Percentiles rank a stretch among this genome's conserved stretches.
phyloP scores from a whole-genome alignment of 768 basidiomycete species.

The Amylocystis lapponica region DNA sequence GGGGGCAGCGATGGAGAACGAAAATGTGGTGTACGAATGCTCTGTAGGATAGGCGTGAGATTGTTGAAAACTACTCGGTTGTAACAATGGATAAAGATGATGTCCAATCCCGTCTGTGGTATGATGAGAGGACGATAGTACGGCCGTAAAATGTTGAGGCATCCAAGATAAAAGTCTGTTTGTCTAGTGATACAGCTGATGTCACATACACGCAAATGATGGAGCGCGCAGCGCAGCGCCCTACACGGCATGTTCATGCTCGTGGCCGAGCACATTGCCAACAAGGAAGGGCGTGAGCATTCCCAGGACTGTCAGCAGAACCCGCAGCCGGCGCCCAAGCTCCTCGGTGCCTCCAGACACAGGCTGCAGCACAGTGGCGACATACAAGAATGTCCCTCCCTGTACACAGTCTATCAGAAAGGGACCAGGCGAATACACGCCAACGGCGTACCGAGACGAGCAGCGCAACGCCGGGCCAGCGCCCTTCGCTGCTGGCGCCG shows the following conservation, averaged over 20 bases:
- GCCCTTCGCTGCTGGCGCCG: slow-evolving; percentile 36
- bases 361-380: slow-evolving; percentile 17
- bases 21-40: too few relatives aligned
- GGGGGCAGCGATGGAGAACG: too few relatives aligned
- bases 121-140: too few relatives aligned
- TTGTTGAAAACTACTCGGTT: too few relatives aligned
- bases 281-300: slow-evolving; percentile 13
- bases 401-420: neutral
- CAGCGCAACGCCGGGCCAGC: slow-evolving; percentile 72
- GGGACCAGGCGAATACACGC: neutral
- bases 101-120: too few relatives aligned
- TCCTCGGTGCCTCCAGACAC: slow-evolving; percentile 2
- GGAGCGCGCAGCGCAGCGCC: too few relatives aligned
- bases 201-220: too few relatives aligned
- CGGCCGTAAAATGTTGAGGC: too few relatives aligned
- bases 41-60: too few relatives aligned
- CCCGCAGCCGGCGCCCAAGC: neutral
- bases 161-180: too few relatives aligned
- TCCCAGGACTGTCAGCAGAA: slow-evolving; percentile 9
- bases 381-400: slow-evolving; percentile 18
- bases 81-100: too few relatives aligned
- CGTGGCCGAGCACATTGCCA: slow-evolving; percentile 7
- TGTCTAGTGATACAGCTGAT: too few relatives aligned
- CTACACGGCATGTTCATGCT: slow-evolving; percentile 7
- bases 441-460: slow-evolving; percentile 63